Base-by-base conservation (phyloP, 2,329 filamentous ascomycete species). In the Neurospora sp. region DNA sequence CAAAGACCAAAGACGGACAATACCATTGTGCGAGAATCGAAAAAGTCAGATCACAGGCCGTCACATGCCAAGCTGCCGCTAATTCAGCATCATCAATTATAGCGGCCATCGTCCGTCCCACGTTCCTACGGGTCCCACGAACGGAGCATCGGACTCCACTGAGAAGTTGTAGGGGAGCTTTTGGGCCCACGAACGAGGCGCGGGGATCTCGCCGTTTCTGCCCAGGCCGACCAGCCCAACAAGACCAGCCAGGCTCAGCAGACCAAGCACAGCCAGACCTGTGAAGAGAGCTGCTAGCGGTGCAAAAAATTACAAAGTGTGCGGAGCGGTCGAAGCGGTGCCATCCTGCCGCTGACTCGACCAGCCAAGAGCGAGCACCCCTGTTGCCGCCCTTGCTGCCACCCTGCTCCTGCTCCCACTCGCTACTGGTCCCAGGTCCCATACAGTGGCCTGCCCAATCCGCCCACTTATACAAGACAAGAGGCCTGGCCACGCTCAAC, bases 61-160 rank as follows among this genome's bases (percentile, higher is more conserved):
- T 70, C 71, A 71, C 71, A 68, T 72, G 74, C 74, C 74, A 75
- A 75, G 74, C 66, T 65, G 71, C 70, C 71, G 69, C 73, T 74
- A 73, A 68, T 67, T 70, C 69, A 40, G 57, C 17, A 70, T 23
- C 43, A n/a, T 36, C 28, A 62, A 33, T 62, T 33, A 33, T 36
- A 62, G 23, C 52, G 8, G 11, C 52, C 28, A 36, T 62, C 23
- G 52, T 57, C 52, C 46, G 23, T 57, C 46, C 52, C 52, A 62
- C 52, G 23, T 33, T 33, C 23, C 52, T 62, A 15, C 52, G 52
- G 23, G 23, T 62, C 52, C 28, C 52, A 62, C 28, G 52, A 33
- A 62, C 52, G 52, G 52, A 62, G 52, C 52, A 62, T 62, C 52
- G 23, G 52, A 62, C 52, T 62, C 23, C 52, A 62, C 52, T 17